Base-by-base conservation (phyloP, 768 basidiomycete genomes). In the Suillus variegatus region DNA sequence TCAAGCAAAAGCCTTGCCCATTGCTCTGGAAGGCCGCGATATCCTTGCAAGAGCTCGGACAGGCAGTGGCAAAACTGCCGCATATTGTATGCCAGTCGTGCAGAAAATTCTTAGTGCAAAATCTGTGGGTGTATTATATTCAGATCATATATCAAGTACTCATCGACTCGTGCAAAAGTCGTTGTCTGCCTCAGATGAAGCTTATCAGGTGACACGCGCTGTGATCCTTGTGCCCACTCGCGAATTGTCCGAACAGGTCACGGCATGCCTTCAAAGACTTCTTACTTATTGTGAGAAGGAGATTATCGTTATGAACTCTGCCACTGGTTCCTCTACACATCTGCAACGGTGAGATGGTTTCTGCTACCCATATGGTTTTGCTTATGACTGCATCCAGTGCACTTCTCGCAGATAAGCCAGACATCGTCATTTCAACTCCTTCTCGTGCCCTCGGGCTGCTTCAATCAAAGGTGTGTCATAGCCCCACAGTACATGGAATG, bases 51-150 rank as follows among this genome's bases (percentile, higher is more conserved):
- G 94, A 54, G 97, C 97, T 3, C 86, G 94, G 40, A 99, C 97
- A 4, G 97, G 97, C 20, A 95, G 93, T 64, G 97, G 97, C 32
- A 99, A 99, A 81, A 99, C 97, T 0, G 94, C 92, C 4, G 95
- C 97, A 3, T 99, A 99, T 75, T 94, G 93, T 70, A 84, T 99
- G 12, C 97, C 97, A 0, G 79, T 96, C 32, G 81, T 94, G 0
- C 95, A 99, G 75, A 96, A 94, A 76, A 88, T 99, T 28, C 73
- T 98, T 62, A 86, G 82, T 67, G 85, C 86, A 3, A 96, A 95
- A 85, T 82, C 80, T 75, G 94, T 94, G 76, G 77, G 90, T 84
- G 65, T 51, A 18, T 16, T 28, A 28, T 61, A 1, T 63, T 22
- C 38, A 38, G 9, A 38, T 40, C 36, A 20, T 38, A 10, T 36